Base-by-base conservation (phyloP, 2,329 filamentous ascomycete species). In the Myriosclerotinia scirpicola region DNA sequence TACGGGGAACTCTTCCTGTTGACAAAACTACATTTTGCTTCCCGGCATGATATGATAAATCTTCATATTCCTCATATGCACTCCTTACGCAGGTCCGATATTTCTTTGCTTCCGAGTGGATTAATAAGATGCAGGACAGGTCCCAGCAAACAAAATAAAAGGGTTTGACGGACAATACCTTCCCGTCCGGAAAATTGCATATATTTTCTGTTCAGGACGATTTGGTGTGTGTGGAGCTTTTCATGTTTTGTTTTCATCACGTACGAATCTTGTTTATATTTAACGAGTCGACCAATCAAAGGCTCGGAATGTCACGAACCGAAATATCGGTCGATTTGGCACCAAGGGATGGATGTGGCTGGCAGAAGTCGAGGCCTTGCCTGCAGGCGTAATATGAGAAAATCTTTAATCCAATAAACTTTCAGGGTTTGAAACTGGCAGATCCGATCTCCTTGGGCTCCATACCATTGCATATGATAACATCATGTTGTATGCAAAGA, bases 341-440 rank as follows among this genome's bases (percentile, higher is more conserved):
- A 60, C 15, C 30, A 65, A 53, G 55, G 64, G 55, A 40, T 50
- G 15, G 38, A 54, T n/a, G 54, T 65, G 64, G 64, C 64, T 50
- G 55, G 55, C n/a, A 40, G 46, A 54, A 54, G 38, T 53, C 26
- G 17, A 53, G 58, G 38, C 55, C 64, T 54, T 61, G 38, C 64
- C 64, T 66, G 46, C 44, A 14, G 48, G 64, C 55, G 64, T 26
- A 61, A 15, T 61, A 54, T 38, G 56, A 66, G 26, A 34, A 22
- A 34, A 34, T 8, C 1, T 5, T 66, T 30, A 48, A 26, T 38
- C 64, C 64, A 66, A 61, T 66, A 20, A 60, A 30, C 55, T 38
- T 44, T 17, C 20, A 42, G 15, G 26, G 11, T 53, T 12, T 30
- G 6, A 65, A 59, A 38, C 34, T 59, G 63, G 59, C n/a, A 58